Evolutionary conservation across 2,329 filamentous ascomycete genomes (phyloP).

Genomic region (Sporothrix humicola): DNA sequence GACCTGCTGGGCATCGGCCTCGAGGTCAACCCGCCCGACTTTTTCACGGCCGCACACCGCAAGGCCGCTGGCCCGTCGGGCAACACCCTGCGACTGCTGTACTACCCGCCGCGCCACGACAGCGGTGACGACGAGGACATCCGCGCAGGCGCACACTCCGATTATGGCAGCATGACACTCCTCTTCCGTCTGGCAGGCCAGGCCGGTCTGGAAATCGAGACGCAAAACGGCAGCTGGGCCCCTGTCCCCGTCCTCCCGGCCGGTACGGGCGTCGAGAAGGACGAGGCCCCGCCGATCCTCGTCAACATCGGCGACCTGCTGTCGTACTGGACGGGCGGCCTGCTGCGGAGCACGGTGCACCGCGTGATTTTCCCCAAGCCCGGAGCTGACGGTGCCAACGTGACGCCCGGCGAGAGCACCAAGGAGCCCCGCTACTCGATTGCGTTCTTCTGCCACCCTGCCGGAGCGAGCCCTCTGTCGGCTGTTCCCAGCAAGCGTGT

Average conservation of each 20-base stretch:
- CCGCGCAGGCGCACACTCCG: slow-evolving; percentile 88
- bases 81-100: slow-evolving; percentile 71
- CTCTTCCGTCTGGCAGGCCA: slow-evolving; percentile 87
- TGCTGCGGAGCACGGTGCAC: slow-evolving; percentile 87
- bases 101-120: slow-evolving; percentile 65
- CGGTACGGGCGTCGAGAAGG: slow-evolving; percentile 56
- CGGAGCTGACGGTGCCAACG: slow-evolving; percentile 43
- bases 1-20: slow-evolving; percentile 80
- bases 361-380: slow-evolving; percentile 74
- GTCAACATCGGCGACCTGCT: slow-evolving; percentile 74
- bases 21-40: slow-evolving; percentile 57
- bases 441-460: slow-evolving; percentile 72
- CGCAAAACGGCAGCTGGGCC: slow-evolving; percentile 60
- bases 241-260: slow-evolving; percentile 71
- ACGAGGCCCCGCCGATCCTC: slow-evolving; percentile 74
- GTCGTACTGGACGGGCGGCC: slow-evolving; percentile 87
- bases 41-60: slow-evolving; percentile 61
- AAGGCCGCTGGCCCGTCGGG: slow-evolving; percentile 54
- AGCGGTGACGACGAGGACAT: slow-evolving; percentile 61
- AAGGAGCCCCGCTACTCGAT: slow-evolving; percentile 66
- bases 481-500: slow-evolving; percentile 67
- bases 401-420: slow-evolving; percentile 53
- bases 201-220: slow-evolving; percentile 82
- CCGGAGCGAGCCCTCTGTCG: slow-evolving; percentile 57
- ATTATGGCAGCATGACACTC: slow-evolving; percentile 76